Evolutionary conservation across 2,329 filamentous ascomycete genomes (phyloP), one percentile per base, ranked within the genome.

Genomic region (Metarhizium guizhouense): DNA sequence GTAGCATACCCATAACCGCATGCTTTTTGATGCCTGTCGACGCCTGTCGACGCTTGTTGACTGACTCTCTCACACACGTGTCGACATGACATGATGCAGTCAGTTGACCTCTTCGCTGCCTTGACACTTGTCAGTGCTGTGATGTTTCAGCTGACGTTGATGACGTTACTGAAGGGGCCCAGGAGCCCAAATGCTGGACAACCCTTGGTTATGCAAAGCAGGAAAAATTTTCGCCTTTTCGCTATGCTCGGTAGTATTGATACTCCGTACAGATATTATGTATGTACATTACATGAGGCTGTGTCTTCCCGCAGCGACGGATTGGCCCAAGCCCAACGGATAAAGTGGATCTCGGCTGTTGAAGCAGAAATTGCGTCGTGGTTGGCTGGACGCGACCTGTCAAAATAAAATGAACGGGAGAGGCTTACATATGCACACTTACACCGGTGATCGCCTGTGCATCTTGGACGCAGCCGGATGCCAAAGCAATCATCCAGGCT

Each of bases 381-480:
- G 5, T 32, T 38, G 42, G 50, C 13, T 51, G 45, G 25, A 45
- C 6, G 52, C 54, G 52, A 58, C 54, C 18, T 55, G 54, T 56
- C 57, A 54, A 40, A 38, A 53, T 32, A 54, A 40, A 43, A 51
- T 25, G 29, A 52, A 48, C 47, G 47, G 51, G 47, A 50, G 47
- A 57, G 57, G 45, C 57, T 57, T 47, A 25, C 25, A 25, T 25
- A 55, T 58, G 59, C 53, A 58, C 55, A 54, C 55, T 54, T 57
- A 59, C 62, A 62, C 62, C 60, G 61, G 58, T 64, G 61, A 64
- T 63, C 63, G 57, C 57, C 58, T 14, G 25, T 59, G 60, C 59
- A 58, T 59, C n/a, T 51, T 49, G 32, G 54, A 56, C 54, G 53
- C 56, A 43, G 53, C 51, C 57, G 53, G 48, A 53, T 47, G 53